Evolutionary conservation across 2,329 filamentous ascomycete genomes (phyloP), one percentile per base, ranked within the genome.

Genomic region (Aspergillus carbonarius): DNA sequence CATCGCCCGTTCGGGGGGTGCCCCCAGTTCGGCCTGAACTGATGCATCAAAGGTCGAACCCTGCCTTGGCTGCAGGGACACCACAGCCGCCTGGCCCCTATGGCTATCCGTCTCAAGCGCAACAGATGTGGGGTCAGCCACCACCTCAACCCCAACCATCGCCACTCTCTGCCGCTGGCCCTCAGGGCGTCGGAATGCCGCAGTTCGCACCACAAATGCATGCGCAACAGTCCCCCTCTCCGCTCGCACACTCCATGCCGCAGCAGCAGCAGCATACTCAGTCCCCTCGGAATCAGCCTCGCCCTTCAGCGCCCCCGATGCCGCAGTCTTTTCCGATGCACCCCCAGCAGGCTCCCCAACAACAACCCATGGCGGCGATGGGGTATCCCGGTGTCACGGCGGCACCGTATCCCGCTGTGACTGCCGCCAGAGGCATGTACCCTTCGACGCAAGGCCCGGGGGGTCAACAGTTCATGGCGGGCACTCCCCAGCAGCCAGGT

Each of bases 1-100:
- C 91, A 71, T 88, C 91, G 23, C 87, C 87, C 23, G 86, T 92
- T 74, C 86, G 90, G 76, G 83, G 84, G 70, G 87, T 89, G 78
- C 84, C 85, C 63, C 85, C 87, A 37, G 77, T 85, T 73, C 76
- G 81, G 34, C 78, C 83, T 50, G 81, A 85, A 59, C 84, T 89
- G 70, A 85, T 90, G 74, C 87, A 88, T 67, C 83, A 84, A 64
- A 83, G 88, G 66, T 87, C 88, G 44, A 85, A 83, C 59, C 77
- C 85, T 54, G 76, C 83, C 52, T 77, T 85, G 72, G 79, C 85
- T 46, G 76, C 82, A 6, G 79, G 78, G 51, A 60, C 71, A 34
- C 72, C 79, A 73, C 66, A 86, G 80, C 69, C 70, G 4, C 57
- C 73, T 27, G 63, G 59, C 1, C 64, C 72, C 34, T 79, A 76